These are phyloP conservation scores for Scheffersomyces cryptocercus DNA, from an alignment of 1,139 yeast genomes.

Conservation along the genomic window DNA sequence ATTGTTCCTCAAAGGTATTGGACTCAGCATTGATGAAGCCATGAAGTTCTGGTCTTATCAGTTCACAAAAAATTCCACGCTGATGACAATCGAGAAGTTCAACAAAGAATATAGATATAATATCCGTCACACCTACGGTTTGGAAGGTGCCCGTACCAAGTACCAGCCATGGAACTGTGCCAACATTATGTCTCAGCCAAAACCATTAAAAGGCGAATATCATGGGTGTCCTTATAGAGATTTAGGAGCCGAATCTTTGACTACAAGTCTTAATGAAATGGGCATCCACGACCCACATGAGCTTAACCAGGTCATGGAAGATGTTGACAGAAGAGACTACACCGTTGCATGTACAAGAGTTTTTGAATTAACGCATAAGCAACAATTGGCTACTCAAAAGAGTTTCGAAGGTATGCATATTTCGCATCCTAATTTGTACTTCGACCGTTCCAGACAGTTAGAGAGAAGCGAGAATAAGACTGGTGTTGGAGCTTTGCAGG, in stretches of 20 bases:
- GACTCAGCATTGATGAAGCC: constrained; percentile 85
- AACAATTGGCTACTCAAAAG: constrained; percentile 33
- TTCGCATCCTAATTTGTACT: constrained; percentile 85
- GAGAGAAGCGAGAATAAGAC: constrained; percentile 16
- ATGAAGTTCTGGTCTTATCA: constrained; percentile 79
- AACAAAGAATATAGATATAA: constrained; percentile 87
- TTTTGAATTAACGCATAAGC: constrained; percentile 74
- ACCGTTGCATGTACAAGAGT: constrained; percentile 90
- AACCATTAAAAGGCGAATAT: constrained; percentile 68
- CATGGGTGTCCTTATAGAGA: constrained; percentile 96
- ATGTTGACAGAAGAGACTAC: constrained; percentile 65
- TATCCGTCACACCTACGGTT: constrained; percentile 84
- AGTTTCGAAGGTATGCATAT: constrained; percentile 52
- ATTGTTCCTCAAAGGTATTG: constrained; percentile 84
- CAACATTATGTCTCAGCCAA: constrained; percentile 69
- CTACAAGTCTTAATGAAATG: constrained; percentile 57
- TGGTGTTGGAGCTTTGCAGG: background rate
- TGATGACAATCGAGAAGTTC: constrained; percentile 69
- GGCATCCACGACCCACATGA: constrained; percentile 69
- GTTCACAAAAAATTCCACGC: constrained; percentile 55
- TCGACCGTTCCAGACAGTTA: constrained; percentile 66
- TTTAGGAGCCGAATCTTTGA: constrained; percentile 60
- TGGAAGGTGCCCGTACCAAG: constrained; percentile 86
- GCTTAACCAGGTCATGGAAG: constrained; percentile 62
- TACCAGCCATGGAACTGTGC: constrained; percentile 87